Percentiles rank a stretch among this genome's conserved stretches.
Conservation (phyloP, 192 early-diverging fungal species). For the Coemansia sp. region DNA sequence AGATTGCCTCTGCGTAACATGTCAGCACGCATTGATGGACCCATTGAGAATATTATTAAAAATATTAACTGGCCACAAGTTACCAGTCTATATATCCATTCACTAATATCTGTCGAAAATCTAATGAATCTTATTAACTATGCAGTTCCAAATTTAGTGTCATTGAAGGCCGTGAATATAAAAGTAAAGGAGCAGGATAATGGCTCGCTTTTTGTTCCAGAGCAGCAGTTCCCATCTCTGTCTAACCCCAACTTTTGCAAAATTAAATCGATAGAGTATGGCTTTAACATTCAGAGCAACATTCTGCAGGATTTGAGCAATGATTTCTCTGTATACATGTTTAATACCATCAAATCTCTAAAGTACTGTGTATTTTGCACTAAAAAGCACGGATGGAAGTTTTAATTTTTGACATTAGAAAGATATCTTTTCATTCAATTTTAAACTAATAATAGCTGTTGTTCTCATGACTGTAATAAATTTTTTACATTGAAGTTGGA, state of each 20-base stretch:
- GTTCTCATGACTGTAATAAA: too few species aligned
- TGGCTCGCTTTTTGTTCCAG: not conserved
- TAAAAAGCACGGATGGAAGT: not conserved
- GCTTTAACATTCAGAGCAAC: not conserved
- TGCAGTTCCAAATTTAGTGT: not conserved
- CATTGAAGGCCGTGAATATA: not conserved
- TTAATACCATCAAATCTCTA: not conserved
- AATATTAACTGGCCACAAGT: not conserved
- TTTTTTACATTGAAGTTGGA: too few species aligned
- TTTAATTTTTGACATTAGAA: not conserved
- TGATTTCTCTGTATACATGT: not conserved
- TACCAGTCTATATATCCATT: not conserved
- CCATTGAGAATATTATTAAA: not conserved
- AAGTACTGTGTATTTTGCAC: not conserved
- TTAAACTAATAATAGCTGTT: not conserved
- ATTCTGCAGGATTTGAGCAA: not conserved
- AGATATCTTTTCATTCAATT: not conserved
- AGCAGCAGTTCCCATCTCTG: not conserved
- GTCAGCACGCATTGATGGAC: not conserved
- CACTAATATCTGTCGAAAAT: not conserved
- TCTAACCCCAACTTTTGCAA: not conserved
- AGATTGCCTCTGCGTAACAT: not conserved
- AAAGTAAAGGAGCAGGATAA: not conserved
- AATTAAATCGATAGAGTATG: not conserved
- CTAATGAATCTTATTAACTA: not conserved